phyloP scores from a whole-genome alignment of 202 grass and related monocot genomes.

The Elaeis oleifera region DNA sequence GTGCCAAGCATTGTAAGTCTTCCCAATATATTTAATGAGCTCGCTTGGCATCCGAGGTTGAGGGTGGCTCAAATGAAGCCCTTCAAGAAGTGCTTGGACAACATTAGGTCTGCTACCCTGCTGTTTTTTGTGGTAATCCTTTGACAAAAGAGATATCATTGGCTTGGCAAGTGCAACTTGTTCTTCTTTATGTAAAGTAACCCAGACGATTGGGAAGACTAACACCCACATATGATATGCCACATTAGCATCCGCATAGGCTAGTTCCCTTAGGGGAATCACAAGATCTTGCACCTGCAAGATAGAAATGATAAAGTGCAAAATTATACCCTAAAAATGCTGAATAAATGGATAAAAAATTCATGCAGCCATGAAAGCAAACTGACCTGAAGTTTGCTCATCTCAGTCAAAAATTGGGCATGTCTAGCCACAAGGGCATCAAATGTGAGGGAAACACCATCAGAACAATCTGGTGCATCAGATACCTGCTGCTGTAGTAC shows the following conservation, averaged over 20 bases:
- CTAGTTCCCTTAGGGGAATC: constrained; percentile 82
- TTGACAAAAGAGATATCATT: constrained; percentile 87
- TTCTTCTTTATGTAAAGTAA: constrained; percentile 91
- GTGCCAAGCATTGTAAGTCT: constrained; percentile 96
- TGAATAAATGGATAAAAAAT: background rate
- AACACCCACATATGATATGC: constrained; percentile 99
- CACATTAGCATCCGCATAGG: constrained; percentile 90
- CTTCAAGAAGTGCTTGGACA: constrained; percentile 95
- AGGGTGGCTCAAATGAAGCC: constrained; percentile 97
- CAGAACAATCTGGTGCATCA: constrained; percentile 49
- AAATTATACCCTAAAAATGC: constrained; percentile 2
- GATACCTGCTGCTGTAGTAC: constrained; percentile 48
- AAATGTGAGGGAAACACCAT: constrained; percentile 56
- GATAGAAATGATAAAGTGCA: constrained; percentile 18
- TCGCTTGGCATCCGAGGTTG: constrained; percentile 99
- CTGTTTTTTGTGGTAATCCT: constrained; percentile 98
- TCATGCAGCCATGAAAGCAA: constrained; percentile 3
- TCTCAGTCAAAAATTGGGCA: constrained; percentile 89
- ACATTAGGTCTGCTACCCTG: constrained; percentile 90
- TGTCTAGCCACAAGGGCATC: constrained; percentile 69
- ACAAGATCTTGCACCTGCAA: constrained; percentile 83
- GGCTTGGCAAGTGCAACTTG: constrained; percentile 90
- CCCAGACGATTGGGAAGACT: constrained; percentile 99
- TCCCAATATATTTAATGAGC: constrained; percentile 99
- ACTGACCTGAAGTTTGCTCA: constrained; percentile 78